phyloP scores from a whole-genome alignment of 2,329 filamentous ascomycete species.

The Meredithiella fracta region DNA sequence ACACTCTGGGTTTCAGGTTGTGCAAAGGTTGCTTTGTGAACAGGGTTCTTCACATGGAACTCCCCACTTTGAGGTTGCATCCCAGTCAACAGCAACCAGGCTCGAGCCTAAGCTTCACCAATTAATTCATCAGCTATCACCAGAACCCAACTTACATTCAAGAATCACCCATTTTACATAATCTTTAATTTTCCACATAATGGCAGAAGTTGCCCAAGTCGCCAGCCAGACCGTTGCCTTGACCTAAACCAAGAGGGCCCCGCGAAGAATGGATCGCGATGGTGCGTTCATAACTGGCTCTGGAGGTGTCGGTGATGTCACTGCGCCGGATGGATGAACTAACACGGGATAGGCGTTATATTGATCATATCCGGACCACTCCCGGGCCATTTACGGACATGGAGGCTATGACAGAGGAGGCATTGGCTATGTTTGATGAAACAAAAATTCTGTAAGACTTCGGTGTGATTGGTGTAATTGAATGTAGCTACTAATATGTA shows the following conservation, averaged over 20 bases:
- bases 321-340: background rate
- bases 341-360: conserved; percentile 47
- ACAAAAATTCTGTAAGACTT: conserved; percentile 56
- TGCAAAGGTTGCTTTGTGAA: too few relatives aligned
- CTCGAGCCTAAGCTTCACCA: background rate
- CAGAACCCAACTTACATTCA: background rate
- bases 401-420: conserved; percentile 35
- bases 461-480: background rate
- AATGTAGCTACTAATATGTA: conserved; percentile 1
- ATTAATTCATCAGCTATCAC: too few relatives aligned
- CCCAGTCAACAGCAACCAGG: background rate
- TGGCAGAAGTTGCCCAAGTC: background rate
- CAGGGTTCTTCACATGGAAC: background rate
- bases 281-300: background rate
- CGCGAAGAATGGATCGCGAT: conserved; percentile 13
- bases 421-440: conserved; percentile 41
- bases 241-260: conserved; percentile 6
- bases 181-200: background rate
- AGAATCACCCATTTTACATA: background rate
- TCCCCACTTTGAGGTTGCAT: background rate
- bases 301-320: background rate
- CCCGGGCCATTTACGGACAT: conserved; percentile 68
- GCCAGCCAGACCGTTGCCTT: conserved; percentile 7
- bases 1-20: too few relatives aligned
- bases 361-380: conserved; percentile 63